Evolutionary conservation across 371 early-diverging fungal genomes (phyloP).

Genomic region (Mucor saturninus): DNA sequence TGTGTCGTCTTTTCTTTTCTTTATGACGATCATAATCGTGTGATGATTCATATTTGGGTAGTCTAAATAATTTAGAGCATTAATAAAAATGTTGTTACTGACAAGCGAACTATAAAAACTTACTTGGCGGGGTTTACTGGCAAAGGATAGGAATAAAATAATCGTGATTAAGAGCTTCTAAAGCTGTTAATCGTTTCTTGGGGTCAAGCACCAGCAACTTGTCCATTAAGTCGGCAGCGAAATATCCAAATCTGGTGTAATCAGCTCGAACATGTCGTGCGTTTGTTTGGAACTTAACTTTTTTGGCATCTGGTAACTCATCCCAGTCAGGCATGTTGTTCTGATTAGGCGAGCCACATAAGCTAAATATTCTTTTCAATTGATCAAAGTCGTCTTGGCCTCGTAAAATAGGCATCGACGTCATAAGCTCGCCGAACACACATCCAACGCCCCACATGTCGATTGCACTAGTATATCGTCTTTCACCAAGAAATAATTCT

Average conservation of each 20-base stretch:
- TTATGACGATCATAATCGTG: slow-evolving; percentile 55
- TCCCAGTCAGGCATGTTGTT: slow-evolving; percentile 76
- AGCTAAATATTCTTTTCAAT: slow-evolving; percentile 76
- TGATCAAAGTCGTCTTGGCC: slow-evolving; percentile 86
- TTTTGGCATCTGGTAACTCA: slow-evolving; percentile 64
- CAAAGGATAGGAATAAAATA: slow-evolving; percentile 65
- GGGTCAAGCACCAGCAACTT: slow-evolving; percentile 80
- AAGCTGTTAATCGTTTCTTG: slow-evolving; percentile 73
- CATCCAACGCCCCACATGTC: slow-evolving; percentile 99
- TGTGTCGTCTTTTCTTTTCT: slow-evolving; percentile 16
- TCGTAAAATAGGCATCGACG: slow-evolving; percentile 76
- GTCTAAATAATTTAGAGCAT: slow-evolving; percentile 27
- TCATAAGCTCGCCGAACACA: slow-evolving; percentile 85
- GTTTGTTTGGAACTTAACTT: slow-evolving; percentile 47
- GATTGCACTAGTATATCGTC: slow-evolving; percentile 85
- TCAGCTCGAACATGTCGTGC: slow-evolving; percentile 61
- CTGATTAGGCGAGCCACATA: slow-evolving; percentile 83
- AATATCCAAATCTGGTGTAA: slow-evolving; percentile 52
- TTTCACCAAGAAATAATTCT: slow-evolving; percentile 91
- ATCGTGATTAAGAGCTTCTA: slow-evolving; percentile 77
- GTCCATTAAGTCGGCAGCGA: slow-evolving; percentile 77
- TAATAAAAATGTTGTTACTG: background rate
- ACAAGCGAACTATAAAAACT: slow-evolving; percentile 15
- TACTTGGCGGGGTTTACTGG: slow-evolving; percentile 67
- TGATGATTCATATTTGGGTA: slow-evolving; percentile 66